phyloP scores from a whole-genome alignment of 257 asterid species.

The Voacanga thouarsii region DNA sequence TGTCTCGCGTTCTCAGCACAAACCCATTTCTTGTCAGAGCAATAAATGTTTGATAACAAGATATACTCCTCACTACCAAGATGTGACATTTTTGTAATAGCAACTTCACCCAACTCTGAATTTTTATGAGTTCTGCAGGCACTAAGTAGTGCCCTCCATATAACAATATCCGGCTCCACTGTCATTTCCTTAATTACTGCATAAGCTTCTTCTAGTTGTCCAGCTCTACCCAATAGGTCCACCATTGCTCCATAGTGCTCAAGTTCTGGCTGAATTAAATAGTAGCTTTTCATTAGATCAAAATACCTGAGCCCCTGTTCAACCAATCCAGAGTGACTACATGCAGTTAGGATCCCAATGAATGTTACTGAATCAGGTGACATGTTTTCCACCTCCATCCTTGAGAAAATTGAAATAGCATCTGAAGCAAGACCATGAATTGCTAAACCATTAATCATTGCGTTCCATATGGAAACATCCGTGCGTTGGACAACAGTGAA shows the following conservation, averaged over 20 bases:
- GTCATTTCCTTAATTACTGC: constrained; percentile 59
- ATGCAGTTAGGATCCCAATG: constrained; percentile 62
- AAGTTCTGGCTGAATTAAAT: constrained; percentile 55
- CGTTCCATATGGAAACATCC: constrained; percentile 68
- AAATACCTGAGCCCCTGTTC: constrained; percentile 58
- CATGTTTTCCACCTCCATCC: constrained; percentile 44
- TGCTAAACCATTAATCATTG: constrained; percentile 69
- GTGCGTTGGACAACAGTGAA: constrained; percentile 36
- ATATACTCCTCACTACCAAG: constrained; percentile 68
- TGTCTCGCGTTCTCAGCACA: constrained; percentile 54
- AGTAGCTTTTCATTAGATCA: constrained; percentile 48
- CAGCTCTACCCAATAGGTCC: constrained; percentile 70
- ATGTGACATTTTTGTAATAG: constrained; percentile 43
- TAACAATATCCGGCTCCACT: constrained; percentile 59
- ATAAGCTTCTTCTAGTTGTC: constrained; percentile 59
- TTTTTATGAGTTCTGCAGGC: constrained; percentile 67
- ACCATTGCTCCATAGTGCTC: constrained; percentile 88
- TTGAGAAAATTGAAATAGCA: constrained; percentile 46
- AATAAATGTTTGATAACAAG: constrained; percentile 63
- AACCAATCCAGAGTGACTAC: constrained; percentile 68
- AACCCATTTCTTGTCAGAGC: constrained; percentile 59
- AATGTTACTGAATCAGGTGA: constrained; percentile 64
- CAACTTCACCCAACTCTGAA: constrained; percentile 48
- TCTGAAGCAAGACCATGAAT: constrained; percentile 66
- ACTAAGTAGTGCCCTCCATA: constrained; percentile 74